phyloP scores from a whole-genome alignment of 495 filamentous ascomycete genomes.

The Annulohypoxylon moriforme region DNA sequence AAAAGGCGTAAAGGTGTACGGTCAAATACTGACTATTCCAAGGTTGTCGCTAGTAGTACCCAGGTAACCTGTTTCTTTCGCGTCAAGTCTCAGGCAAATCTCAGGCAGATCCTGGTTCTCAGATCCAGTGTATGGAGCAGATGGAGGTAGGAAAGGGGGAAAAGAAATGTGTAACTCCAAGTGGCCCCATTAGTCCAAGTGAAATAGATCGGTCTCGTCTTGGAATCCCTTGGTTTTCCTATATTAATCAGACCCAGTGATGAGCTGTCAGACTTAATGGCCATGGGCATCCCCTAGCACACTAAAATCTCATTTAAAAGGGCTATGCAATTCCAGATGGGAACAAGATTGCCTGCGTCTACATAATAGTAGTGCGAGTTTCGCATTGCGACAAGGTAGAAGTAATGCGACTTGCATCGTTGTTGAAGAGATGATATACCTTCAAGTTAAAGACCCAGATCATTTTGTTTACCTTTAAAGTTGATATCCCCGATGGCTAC shows the following conservation, averaged over 20 bases:
- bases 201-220: conserved; percentile 7
- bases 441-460: too few relatives aligned
- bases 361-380: neutral
- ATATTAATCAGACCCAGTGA: conserved; percentile 5
- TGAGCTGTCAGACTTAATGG: conserved; percentile 1
- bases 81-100: conserved; percentile 12
- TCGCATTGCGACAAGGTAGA: neutral
- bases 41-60: neutral
- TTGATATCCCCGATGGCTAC: neutral
- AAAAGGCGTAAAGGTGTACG: neutral
- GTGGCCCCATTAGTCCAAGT: conserved; percentile 8
- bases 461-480: neutral
- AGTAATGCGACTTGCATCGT: neutral
- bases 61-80: neutral
- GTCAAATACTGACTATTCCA: neutral
- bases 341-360: neutral
- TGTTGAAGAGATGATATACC: neutral
- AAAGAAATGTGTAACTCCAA: conserved; percentile 12
- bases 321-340: conserved; percentile 19
- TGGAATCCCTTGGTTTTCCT: conserved; percentile 11
- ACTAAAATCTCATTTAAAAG: conserved; percentile 30
- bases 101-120: conserved; percentile 1
- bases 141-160: conserved; percentile 6
- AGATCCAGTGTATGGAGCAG: neutral
- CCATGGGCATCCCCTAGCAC: neutral